These are phyloP conservation scores for Phaeosphaeriaceae sp. DNA, from an alignment of 2,329 filamentous ascomycete species.

Conservation along the genomic window DNA sequence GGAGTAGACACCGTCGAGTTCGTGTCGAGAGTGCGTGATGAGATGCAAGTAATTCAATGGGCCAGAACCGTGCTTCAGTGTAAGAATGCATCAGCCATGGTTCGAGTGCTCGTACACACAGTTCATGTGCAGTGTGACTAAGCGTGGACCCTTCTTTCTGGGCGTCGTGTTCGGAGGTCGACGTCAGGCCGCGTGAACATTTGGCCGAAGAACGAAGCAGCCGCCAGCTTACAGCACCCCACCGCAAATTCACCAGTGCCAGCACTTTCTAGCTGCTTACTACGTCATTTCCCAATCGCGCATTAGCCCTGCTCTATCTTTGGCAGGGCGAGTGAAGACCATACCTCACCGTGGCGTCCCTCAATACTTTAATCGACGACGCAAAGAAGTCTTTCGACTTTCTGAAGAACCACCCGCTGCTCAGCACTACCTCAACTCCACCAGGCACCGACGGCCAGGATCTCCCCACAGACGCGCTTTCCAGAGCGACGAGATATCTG, in stretches of 20 bases:
- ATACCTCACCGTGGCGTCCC: constrained; percentile 45
- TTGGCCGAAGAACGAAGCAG: constrained; percentile 19
- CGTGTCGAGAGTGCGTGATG: no score
- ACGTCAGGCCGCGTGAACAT: constrained; percentile 28
- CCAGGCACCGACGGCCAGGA: constrained; percentile 15
- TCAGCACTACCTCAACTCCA: constrained; percentile 29
- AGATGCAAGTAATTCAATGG: no score
- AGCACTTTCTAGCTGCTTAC: constrained; percentile 19
- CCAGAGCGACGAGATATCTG: constrained; percentile 24
- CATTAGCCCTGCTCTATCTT: constrained; percentile 19
- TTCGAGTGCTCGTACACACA: no score
- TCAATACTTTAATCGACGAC: constrained; percentile 41
- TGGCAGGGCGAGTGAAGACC: constrained; percentile 17
- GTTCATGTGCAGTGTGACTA: no score
- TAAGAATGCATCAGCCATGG: no score
- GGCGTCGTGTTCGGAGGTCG: constrained; percentile 18
- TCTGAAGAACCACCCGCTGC: constrained; percentile 39
- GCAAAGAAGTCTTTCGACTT: constrained; percentile 46
- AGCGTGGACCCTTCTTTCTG: constrained; percentile 13
- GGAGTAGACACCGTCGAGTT: neutral
- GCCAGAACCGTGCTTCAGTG: no score
- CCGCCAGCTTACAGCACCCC: constrained; percentile 15
- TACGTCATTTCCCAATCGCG: constrained; percentile 23
- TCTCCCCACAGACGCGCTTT: constrained; percentile 27
- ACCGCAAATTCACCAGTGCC: constrained; percentile 10